Percentiles rank a stretch among this genome's conserved stretches.
These are phyloP conservation scores for Fusarium pseudoanthophilum DNA, from an alignment of 2,329 filamentous ascomycete genomes.

Conservation along the genomic window DNA sequence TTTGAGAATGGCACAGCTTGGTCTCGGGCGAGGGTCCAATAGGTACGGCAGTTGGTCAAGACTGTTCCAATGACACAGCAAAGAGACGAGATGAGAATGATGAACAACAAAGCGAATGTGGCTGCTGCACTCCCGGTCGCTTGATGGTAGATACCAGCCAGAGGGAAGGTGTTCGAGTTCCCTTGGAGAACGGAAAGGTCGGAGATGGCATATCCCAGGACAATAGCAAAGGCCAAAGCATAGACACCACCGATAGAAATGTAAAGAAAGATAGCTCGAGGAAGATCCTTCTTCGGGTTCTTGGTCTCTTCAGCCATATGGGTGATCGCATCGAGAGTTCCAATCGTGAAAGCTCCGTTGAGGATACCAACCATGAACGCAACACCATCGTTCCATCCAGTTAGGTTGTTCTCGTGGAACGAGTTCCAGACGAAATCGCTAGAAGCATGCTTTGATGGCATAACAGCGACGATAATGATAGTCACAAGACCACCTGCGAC, in stretches of 20 bases:
- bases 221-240: constrained; percentile 36
- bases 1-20: constrained; percentile 38
- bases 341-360: constrained; percentile 43
- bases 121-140: constrained; percentile 33
- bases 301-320: constrained; percentile 43
- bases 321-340: constrained; percentile 39
- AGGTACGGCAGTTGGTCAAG: constrained; percentile 40
- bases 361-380: constrained; percentile 41
- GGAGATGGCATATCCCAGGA: constrained; percentile 40
- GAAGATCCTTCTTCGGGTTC: constrained; percentile 30
- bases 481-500: constrained; percentile 38
- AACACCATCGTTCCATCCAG: constrained; percentile 41
- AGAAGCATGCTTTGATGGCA: constrained; percentile 36
- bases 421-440: constrained; percentile 40
- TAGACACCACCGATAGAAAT: constrained; percentile 40
- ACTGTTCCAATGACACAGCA: constrained; percentile 41
- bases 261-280: constrained; percentile 39
- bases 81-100: constrained; percentile 40
- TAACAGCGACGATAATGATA: constrained; percentile 36
- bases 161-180: constrained; percentile 37
- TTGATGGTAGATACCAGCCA: constrained; percentile 41
- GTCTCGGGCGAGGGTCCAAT: constrained; percentile 42
- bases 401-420: constrained; percentile 40
- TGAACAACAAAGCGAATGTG: constrained; percentile 39
- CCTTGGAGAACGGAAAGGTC: constrained; percentile 38